Base-by-base conservation (phyloP, 441 rosid genomes). In the Mallotus japonicus region DNA sequence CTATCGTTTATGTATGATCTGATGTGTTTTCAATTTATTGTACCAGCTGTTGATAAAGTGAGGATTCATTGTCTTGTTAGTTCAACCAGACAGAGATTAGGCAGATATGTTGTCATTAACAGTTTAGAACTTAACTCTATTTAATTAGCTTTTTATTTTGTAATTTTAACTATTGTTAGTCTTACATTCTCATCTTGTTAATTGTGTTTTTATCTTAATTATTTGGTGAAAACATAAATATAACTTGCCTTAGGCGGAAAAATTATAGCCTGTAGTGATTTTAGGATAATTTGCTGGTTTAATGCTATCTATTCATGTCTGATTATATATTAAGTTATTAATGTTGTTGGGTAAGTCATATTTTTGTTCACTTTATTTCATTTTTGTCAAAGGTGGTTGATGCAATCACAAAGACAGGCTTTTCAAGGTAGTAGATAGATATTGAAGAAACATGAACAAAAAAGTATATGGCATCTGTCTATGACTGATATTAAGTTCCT, bases 361-460 rank as follows among this genome's bases (percentile, higher is more conserved):
- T 37, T 73, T 71, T 42, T 60, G 57, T 50, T 28, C 32, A 28
- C 32, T 12, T 56, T 49, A 16, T 68, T 28, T 28, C 3, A 28
- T 13, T 5, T 77, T 69, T 54, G 80, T 76, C 86, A 78, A 72
- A 32, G 76, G 73, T 75, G 17, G 83, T 78, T 80, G 81, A 71
- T 75, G 58, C 8, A 19, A 13, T 58, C 20, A 8, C 11, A 6
- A 51, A 14, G 28, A n/a, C 65, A 61, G 56, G 32, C 46, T 55
- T 73, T 77, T 65, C 50, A 32, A 60, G 75, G 13, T 15, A 66
- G 67, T 71, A 63, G 80, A 53, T 75, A 34, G 81, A 15, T 55
- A 42, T 54, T 65, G 75, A 65, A 37, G 40, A 60, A 37, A 42
- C 9, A 42, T 42, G 46, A 3, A 42, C 8, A 5, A 28, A 24